Evolutionary conservation across 75 land plant species (phyloP).

Genomic region (Sequoiadendron giganteum): DNA sequence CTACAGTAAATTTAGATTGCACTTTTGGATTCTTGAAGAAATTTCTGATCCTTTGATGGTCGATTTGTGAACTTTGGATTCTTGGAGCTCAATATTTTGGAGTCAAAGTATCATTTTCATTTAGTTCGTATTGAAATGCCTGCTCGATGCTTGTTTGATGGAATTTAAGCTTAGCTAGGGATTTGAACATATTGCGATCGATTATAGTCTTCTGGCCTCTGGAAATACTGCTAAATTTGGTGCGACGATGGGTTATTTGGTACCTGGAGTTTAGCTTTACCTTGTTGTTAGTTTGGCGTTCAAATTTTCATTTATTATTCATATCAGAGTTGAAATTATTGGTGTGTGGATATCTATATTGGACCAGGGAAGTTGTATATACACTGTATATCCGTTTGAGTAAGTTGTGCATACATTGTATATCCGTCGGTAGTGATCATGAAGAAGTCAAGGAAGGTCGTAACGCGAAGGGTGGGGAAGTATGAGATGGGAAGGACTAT

Average conservation of each 20-base stretch:
- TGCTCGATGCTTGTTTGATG: not conserved
- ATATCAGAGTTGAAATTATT: not conserved
- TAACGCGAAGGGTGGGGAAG: conserved; percentile 75
- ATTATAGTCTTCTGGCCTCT: not conserved
- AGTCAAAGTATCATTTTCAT: not conserved
- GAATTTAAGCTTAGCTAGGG: not conserved
- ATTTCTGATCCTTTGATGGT: no score
- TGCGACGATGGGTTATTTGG: not conserved
- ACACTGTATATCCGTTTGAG: not conserved
- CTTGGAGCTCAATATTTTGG: not conserved
- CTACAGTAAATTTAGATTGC: no score
- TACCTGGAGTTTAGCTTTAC: not conserved
- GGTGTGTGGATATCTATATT: not conserved
- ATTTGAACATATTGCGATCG: not conserved
- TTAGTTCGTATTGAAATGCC: not conserved
- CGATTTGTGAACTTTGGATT: no score
- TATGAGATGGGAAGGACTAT: conserved; percentile 87
- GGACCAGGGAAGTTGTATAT: not conserved
- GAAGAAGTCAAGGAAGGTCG: conserved; percentile 27
- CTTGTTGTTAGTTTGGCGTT: not conserved
- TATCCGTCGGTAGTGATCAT: not conserved
- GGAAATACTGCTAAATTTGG: not conserved
- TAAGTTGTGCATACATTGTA: not conserved
- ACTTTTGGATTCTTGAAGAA: no score
- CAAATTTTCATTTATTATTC: not conserved